Evolutionary conservation across 208 protist genomes (phyloP), one percentile per base, ranked within the genome.

Genomic region (Novymonas esmeraldas): DNA sequence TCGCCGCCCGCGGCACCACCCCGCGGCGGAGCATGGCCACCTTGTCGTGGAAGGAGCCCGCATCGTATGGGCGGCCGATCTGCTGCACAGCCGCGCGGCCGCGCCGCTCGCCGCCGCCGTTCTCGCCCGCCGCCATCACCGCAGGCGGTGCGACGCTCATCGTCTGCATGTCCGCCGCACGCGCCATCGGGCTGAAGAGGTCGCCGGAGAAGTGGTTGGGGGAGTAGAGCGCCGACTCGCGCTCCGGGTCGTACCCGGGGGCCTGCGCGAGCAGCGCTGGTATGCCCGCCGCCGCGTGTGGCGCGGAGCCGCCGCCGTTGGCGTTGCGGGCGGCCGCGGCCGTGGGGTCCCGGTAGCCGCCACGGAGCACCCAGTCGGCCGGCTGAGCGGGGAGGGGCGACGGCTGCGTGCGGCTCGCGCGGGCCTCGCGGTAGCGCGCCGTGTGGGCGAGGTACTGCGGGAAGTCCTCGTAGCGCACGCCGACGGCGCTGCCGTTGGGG

Each of bases 131-230:
- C 41, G 50, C 14, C 5, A 82, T 20, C 6, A 76, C 73, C 6
- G 73, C 48, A 0, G 81, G 76, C 6, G 76, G 72, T 0, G 55
- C 48, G 6, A 86, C 73, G 16, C 75, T 73, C 28, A 71, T 54
- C 42, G 57, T 39, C 5, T 54, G 11, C 16, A 76, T 48, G 9
- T 82, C 81, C 33, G 76, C 41, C 16, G 51, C 68, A 7, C 64
- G 61, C 9, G 81, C 68, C 73, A 81, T 69, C 6, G 81, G 81
- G 55, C 81, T 87, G 68, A 87, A 87, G 34, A 87, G 64, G 20
- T 73, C 74, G 22, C 62, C 68, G 2, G 57, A 42, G 38, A 87
- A 87, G 60, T 87, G 81, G 2, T 64, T 72, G 0, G 81, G 81
- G 10, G 81, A 87, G 59, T 84, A 87, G n/a, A 84, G 57, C 20